A percentile compares a stretch with the other conserved stretches of the same genome.
phyloP scores from a whole-genome alignment of 2,329 filamentous ascomycete species.

The Penicillium sp. region DNA sequence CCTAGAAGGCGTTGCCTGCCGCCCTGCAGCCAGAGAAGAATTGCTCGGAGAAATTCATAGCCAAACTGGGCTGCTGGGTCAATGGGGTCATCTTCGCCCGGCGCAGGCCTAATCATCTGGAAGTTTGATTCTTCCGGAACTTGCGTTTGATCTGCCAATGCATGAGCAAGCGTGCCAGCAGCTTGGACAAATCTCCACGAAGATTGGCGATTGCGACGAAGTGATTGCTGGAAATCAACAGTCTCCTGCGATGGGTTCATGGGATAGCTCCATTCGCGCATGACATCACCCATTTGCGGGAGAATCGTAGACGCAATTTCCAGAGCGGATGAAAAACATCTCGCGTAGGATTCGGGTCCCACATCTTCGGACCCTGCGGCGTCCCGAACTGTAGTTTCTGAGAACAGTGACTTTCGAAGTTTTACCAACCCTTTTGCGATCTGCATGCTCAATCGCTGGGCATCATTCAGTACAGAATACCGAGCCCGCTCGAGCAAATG shows the following conservation, averaged over 20 bases:
- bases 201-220: constrained; percentile 49
- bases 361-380: constrained; percentile 21
- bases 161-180: constrained; percentile 49
- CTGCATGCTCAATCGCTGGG: constrained; percentile 46
- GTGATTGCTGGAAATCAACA: constrained; percentile 47
- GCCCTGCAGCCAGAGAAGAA: constrained; percentile 54
- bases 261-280: constrained; percentile 51
- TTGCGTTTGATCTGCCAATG: constrained; percentile 47
- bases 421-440: constrained; percentile 50
- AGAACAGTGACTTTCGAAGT: constrained; percentile 50
- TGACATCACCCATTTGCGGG: constrained; percentile 50
- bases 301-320: constrained; percentile 43
- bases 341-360: constrained; percentile 27
- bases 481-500: constrained; percentile 35
- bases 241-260: constrained; percentile 47
- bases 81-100: constrained; percentile 36
- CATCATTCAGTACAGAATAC: constrained; percentile 43
- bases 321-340: constrained; percentile 36
- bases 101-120: constrained; percentile 41
- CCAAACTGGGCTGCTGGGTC: constrained; percentile 45
- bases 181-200: constrained; percentile 55
- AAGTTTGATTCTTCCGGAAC: constrained; percentile 37
- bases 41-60: constrained; percentile 58
- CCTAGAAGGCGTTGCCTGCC: constrained; percentile 48
- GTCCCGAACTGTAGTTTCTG: constrained; percentile 31